Evolutionary conservation across 1,284 basidiomycete genomes (phyloP), one percentile per base, ranked within the genome.

Genomic region (Singerocomus inundabilis): DNA sequence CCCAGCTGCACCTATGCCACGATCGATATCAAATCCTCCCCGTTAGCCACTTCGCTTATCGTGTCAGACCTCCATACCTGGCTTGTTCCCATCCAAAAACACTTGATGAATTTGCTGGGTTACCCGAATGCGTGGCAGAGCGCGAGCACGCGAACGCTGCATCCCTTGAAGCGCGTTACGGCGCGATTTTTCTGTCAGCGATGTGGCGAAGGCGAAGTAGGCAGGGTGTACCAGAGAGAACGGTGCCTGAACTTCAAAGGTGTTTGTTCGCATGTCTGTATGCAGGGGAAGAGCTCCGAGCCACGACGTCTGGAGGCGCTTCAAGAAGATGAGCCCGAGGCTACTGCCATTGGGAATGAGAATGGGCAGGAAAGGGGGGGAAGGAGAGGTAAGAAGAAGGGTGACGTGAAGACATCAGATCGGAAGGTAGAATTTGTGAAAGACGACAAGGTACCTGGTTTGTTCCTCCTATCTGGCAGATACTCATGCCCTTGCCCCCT

Each of bases 211-310:
- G 62, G 64, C 9, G 45, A 34, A 7, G 62, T 75, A 3, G 61
- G 67, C 13, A 57, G 51, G 21, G 63, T 61, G 30, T 70, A 71
- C 54, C 59, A 62, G 26, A 68, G 68, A 34, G 70, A 73, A 36
- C 69, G 62, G 24, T 77, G 77, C 56, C 63, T 88, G 47, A 76
- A 79, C 57, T 83, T 84, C 52, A 64, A 61, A 11, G 77, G 71
- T 1, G 82, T 75, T 8, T 87, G 84, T 62, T 66, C 62, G 38
- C 85, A 88, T 57, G 64, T 72, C 30, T 88, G 86, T 60, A 54
- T 29, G 9, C 35, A 39, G 7, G 26, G 21, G 21, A 52, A 51
- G 36, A 11, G 13, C 16, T 15, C 21, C 11, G 28, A 29, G 21
- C 26, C 24, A 18, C 32, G 4, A 15, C 18, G 21, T 28, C 36